Conservation (phyloP, 2,329 filamentous ascomycete genomes). For the Gyromitra esculenta region DNA sequence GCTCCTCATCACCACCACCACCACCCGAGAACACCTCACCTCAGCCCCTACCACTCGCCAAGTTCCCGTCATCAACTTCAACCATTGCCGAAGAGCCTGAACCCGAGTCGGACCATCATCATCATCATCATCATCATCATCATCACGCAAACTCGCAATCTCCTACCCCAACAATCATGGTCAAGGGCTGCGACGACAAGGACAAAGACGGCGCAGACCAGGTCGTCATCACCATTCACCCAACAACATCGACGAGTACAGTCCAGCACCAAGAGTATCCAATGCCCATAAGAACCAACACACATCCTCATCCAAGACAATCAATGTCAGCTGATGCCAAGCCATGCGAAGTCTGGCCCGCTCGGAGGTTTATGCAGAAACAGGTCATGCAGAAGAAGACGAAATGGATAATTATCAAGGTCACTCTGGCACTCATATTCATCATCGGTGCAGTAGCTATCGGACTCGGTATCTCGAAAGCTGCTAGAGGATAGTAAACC, state of each 20-base stretch:
- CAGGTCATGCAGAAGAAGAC: slow-evolving; percentile 52
- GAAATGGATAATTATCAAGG: slow-evolving; percentile 54
- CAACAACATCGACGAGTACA: slow-evolving; percentile 35
- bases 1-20: slow-evolving; percentile 28
- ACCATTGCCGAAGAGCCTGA: slow-evolving; percentile 54
- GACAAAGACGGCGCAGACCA: slow-evolving; percentile 38
- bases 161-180: slow-evolving; percentile 27
- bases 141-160: slow-evolving; percentile 12
- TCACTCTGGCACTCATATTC: slow-evolving; percentile 53
- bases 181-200: slow-evolving; percentile 38
- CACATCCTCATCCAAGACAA: slow-evolving; percentile 46
- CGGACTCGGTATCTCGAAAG: slow-evolving; percentile 54
- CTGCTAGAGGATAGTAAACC: slow-evolving; percentile 21
- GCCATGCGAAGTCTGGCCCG: slow-evolving; percentile 53
- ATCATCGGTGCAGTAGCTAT: slow-evolving; percentile 53
- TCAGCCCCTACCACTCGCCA: slow-evolving; percentile 44
- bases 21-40: slow-evolving; percentile 29
- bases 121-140: background rate
- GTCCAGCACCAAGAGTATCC: slow-evolving; percentile 46
- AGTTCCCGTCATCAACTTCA: slow-evolving; percentile 52
- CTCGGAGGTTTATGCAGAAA: slow-evolving; percentile 53
- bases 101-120: slow-evolving; percentile 20
- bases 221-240: slow-evolving; percentile 55
- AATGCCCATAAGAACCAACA: slow-evolving; percentile 38
- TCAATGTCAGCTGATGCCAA: slow-evolving; percentile 43